Base-by-base conservation (phyloP, 2,329 filamentous ascomycete species). In the Sphaerulina populicola region DNA sequence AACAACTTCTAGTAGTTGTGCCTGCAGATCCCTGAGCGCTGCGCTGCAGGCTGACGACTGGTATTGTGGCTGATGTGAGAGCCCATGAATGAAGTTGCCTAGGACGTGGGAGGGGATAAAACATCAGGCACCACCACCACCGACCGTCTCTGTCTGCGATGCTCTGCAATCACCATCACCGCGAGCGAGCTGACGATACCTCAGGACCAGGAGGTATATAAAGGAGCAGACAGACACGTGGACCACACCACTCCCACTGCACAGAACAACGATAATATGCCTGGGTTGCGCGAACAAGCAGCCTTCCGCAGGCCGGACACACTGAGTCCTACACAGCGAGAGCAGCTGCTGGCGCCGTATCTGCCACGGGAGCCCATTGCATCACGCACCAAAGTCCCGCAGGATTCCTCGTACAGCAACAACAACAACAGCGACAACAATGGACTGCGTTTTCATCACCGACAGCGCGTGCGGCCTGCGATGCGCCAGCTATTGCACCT, bases 401-500 rank as follows among this genome's bases (percentile, higher is more conserved):
- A 36, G 15, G 42, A 29, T 8, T 2, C 51, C 10, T 35, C 31
- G 12, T 10, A 27, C 31, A n/a, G 10, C 31, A 35, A 35, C 31
- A 35, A 12, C n/a, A 38, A 45, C 15, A 55, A 35, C 31, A 35
- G 10, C n/a, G 36, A 45, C 15, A 55, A 53, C 36, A 39, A 51
- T 43, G 45, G 54, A 42, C 43, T 44, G 18, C 58, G 51, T 15
- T 59, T 62, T 46, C 53, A 57, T 46, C 62, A 61, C 47, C 59
- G 58, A 23, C 60, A 56, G 30, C 60, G 63, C 14, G 48, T 66
- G 10, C 62, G 63, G 3, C 62, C 63, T 5, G 60, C 60, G 4
- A 55, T 64, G 49, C 57, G 56, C 29, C 57, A 61, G 30, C 48
- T 63, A 61, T 68, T 90, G 38, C 78, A 88, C 68, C 67, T 82